Evolutionary conservation across 495 filamentous ascomycete species (phyloP).

Genomic region (Aspergillus olivimuriae): DNA sequence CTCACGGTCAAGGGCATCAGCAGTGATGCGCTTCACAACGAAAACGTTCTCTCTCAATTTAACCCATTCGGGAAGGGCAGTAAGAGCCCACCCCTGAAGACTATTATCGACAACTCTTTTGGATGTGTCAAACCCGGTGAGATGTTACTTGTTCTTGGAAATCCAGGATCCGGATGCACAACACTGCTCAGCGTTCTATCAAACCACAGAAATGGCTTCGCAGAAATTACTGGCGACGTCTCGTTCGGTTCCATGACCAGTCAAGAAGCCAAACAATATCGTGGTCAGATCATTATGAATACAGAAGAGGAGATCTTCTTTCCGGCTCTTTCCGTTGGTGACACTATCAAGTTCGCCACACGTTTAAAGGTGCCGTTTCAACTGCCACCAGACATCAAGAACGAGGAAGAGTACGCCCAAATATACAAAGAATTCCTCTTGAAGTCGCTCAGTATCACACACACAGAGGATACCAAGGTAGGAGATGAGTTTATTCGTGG

Average conservation of each 20-base stretch:
- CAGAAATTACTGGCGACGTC: neutral
- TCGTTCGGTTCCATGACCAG: slow-evolving; percentile 8
- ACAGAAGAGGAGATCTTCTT: slow-evolving; percentile 66
- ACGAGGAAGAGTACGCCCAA: neutral
- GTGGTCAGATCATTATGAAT: slow-evolving; percentile 62
- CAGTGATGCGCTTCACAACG: neutral
- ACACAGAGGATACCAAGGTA: slow-evolving; percentile 70
- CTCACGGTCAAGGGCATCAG: neutral
- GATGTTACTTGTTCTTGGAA: slow-evolving; percentile 50
- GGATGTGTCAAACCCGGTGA: slow-evolving; percentile 15
- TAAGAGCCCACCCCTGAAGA: neutral
- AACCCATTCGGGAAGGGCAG: neutral
- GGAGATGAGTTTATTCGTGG: slow-evolving; percentile 71
- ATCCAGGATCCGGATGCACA: slow-evolving; percentile 54
- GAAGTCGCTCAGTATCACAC: slow-evolving; percentile 63
- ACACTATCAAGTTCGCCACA: slow-evolving; percentile 61
- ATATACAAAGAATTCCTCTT: slow-evolving; percentile 49
- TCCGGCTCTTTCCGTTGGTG: slow-evolving; percentile 57
- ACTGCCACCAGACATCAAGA: neutral
- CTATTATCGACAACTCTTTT: neutral
- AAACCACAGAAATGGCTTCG: neutral
- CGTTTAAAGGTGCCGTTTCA: slow-evolving; percentile 15
- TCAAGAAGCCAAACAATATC: slow-evolving; percentile 51
- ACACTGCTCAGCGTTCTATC: slow-evolving; percentile 32
- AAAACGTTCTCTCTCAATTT: slow-evolving; percentile 1